phyloP scores from a whole-genome alignment of 2,329 filamentous ascomycete genomes.

The Calonectria pseudoreteaudii region DNA sequence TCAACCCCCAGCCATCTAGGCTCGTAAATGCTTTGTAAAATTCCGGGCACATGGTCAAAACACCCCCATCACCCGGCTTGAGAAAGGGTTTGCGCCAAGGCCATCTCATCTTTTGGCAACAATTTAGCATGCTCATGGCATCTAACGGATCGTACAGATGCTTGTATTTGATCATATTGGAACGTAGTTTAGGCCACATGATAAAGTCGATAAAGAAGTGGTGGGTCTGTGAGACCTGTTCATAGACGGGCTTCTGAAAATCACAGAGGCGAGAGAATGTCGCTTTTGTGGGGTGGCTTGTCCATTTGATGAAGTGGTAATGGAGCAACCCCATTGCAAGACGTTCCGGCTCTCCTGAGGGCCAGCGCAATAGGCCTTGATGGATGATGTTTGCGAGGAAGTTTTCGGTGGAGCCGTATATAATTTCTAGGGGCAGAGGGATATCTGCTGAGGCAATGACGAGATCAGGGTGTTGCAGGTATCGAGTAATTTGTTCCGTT shows the following conservation, averaged over 20 bases:
- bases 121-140: background rate
- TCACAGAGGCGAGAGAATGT: background rate
- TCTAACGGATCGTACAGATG: background rate
- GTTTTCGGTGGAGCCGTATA: background rate
- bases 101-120: background rate
- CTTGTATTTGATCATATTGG: slow-evolving; percentile 4
- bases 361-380: background rate
- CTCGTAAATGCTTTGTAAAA: background rate
- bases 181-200: background rate
- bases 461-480: background rate
- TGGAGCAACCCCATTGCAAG: background rate
- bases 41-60: background rate
- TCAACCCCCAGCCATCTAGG: background rate
- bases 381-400: background rate
- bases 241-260: background rate
- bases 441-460: background rate
- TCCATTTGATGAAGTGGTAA: slow-evolving; percentile 2
- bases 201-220: slow-evolving; percentile 2
- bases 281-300: background rate
- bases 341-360: background rate
- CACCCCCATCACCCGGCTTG: background rate
- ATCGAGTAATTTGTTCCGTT: background rate
- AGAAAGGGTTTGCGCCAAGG: background rate
- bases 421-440: background rate
- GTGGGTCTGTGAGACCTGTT: background rate